Evolutionary conservation across 331 rosid species (phyloP), one percentile per base, ranked within the genome.

Genomic region (Pyracantha coccinea): DNA sequence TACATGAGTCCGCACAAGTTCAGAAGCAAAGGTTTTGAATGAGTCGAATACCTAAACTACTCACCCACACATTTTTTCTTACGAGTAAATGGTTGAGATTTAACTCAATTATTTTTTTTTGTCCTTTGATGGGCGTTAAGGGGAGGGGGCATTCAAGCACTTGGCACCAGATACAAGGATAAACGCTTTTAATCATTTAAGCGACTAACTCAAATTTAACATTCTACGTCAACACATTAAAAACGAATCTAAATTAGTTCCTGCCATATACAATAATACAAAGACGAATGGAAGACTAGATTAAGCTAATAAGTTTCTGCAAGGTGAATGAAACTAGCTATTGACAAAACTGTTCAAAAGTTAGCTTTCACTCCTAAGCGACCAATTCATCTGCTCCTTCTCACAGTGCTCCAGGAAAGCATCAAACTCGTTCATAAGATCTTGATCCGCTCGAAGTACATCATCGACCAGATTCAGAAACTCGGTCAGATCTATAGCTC

Each of bases 321-420:
- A 41, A 41, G 65, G 53, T 54, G 52, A 12, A 71, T 1, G 29
- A 15, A 54, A 71, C 14, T 17, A 71, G 59, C 67, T 60, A 13
- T 41, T 14, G 16, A 60, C 66, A 15, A 24, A 24, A 6, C 20
- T 60, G 15, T 14, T 14, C 7, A 60, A 60, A 1, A 6, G 66
- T 60, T 35, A 35, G 6, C 54, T 23, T 63, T 57, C 55, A 8
- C 3, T 35, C 24, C 54, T 33, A 32, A 57, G 76, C 27, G 14
- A 72, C 67, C 67, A 72, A 15, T 14, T 63, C 76, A 57, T 57
- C 55, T 57, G 62, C 55, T 60, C 66, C 76, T 57, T 72, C 35
- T 72, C 76, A 72, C 62, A 72, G 53, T 72, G 76, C 76, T 72
- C 76, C 76, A 72, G 38, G 6, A 72, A 72, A 47, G 45, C 54